phyloP scores from a whole-genome alignment of 768 basidiomycete species.

The Termitomyces sp. region DNA sequence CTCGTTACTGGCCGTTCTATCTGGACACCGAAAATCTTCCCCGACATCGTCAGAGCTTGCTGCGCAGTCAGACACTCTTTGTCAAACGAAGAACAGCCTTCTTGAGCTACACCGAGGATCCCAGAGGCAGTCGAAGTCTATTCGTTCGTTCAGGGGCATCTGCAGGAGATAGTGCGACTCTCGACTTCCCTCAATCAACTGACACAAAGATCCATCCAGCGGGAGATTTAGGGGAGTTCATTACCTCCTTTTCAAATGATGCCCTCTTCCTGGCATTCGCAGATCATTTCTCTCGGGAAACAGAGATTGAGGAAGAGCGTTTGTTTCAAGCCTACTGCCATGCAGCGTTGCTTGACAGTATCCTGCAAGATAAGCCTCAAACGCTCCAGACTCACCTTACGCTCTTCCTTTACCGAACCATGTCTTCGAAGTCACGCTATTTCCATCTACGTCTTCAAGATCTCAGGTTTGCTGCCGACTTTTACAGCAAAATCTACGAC shows the following conservation, averaged over 20 bases:
- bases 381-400: constrained; percentile 73
- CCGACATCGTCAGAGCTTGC: constrained; percentile 63
- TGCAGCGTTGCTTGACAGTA: constrained; percentile 77
- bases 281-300: constrained; percentile 68
- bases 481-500: constrained; percentile 73
- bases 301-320: constrained; percentile 54
- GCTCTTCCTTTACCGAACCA: constrained; percentile 63
- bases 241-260: constrained; percentile 84
- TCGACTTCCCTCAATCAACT: constrained; percentile 80
- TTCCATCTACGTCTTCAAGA: constrained; percentile 72
- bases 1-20: constrained; percentile 92
- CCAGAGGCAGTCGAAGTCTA: constrained; percentile 87
- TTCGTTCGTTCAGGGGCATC: constrained; percentile 87
- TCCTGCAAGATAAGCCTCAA: constrained; percentile 86
- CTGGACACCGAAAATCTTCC: constrained; percentile 70
- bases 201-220: constrained; percentile 64
- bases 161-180: constrained; percentile 76
- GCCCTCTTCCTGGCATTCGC: constrained; percentile 77
- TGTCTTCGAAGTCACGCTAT: constrained; percentile 52
- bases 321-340: constrained; percentile 71
- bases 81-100: constrained; percentile 93
- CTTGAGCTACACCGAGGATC: constrained; percentile 91
- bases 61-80: constrained; percentile 78
- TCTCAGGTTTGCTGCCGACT: constrained; percentile 69
- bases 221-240: constrained; percentile 78